These are phyloP conservation scores for Paraglomus brasilianum DNA, from an alignment of 192 early-diverging fungal species.

Conservation along the genomic window DNA sequence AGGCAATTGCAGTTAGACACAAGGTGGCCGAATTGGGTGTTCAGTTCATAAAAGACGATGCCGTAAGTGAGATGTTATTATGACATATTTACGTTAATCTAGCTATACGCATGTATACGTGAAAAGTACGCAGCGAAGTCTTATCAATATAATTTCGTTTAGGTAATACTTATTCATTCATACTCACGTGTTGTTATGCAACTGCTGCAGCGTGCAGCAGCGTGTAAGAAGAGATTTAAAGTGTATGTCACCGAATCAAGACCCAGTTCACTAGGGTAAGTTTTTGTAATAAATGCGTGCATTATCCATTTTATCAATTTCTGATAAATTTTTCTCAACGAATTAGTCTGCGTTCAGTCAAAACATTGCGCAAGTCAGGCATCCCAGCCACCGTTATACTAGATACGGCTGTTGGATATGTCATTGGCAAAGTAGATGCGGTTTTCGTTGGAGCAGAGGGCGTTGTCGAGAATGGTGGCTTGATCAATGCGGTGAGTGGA, in stretches of 20 bases:
- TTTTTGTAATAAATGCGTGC: background rate
- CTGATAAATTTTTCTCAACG: background rate
- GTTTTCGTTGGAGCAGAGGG: slow-evolving; percentile 98
- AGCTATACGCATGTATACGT: background rate
- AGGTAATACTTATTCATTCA: slow-evolving; percentile 88
- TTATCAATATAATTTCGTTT: slow-evolving; percentile 23
- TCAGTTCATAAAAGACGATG: slow-evolving; percentile 80
- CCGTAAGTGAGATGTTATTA: too few species aligned
- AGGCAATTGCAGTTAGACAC: slow-evolving; percentile 67
- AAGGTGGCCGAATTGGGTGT: slow-evolving; percentile 75
- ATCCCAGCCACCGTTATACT: slow-evolving; percentile 83
- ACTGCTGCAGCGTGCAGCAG: slow-evolving; percentile 72
- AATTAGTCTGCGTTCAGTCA: slow-evolving; percentile 59
- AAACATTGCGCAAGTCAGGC: slow-evolving; percentile 66
- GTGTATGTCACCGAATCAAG: slow-evolving; percentile 92
- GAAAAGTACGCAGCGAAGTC: background rate
- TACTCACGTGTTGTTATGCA: slow-evolving; percentile 94
- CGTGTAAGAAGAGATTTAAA: slow-evolving; percentile 80
- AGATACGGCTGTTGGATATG: slow-evolving; percentile 90
- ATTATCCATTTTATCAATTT: background rate
- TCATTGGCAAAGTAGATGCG: slow-evolving; percentile 95
- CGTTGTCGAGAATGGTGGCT: slow-evolving; percentile 94
- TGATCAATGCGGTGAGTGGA: slow-evolving; percentile 80
- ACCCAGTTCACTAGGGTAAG: slow-evolving; percentile 69
- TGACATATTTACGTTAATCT: background rate